Base-by-base conservation (phyloP, 352 stramenopile genomes). In the Globisporangium barbulae region DNA sequence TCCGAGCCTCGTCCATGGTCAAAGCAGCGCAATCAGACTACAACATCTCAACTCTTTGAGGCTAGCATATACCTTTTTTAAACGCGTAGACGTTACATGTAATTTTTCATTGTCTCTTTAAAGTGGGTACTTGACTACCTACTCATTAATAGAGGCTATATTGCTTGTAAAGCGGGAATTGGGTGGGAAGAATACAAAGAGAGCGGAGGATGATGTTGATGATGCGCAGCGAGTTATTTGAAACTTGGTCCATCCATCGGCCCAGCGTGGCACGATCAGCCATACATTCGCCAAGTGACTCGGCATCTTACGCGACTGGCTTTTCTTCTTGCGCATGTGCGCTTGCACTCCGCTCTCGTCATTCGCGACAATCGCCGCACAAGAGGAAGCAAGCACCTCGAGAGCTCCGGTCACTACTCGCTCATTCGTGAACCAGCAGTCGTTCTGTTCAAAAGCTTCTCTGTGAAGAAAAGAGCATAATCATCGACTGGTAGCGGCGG, bases 211-310 rank as follows among this genome's bases (percentile, higher is more conserved):
- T 52, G 45, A 48, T 48, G n/a, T n/a, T n/a, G 41, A 50, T 50
- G 44, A 50, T 50, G 44, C 44, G n/a, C 25, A 21, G n/a, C 25
- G 21, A 52, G 45, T 52, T 52, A 31, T 52, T 52, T 13, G 21
- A 28, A 28, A 10, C 25, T 52, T 31, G 45, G 45, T 52, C 45
- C 45, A 52, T 52, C 45, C 45, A 52, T 52, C 45, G n/a, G 9
- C n/a, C 45, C 45, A 52, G 25, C 50, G 35, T 41, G 21, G 50
- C 49, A 48, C 35, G 21, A 13, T n/a, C 10, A 17, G 30, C 30
- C 57, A 47, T 55, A 57, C 50, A 44, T 57, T 57, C 50, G 42
- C 50, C 50, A 57, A 57, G 50, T 57, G 50, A 44, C 30, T 30
- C 17, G 28, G 10, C 35, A 41, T 41, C 50, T 15, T 3, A 15